Evolutionary conservation across 495 filamentous ascomycete genomes (phyloP).

Genomic region (Tuber indicum): DNA sequence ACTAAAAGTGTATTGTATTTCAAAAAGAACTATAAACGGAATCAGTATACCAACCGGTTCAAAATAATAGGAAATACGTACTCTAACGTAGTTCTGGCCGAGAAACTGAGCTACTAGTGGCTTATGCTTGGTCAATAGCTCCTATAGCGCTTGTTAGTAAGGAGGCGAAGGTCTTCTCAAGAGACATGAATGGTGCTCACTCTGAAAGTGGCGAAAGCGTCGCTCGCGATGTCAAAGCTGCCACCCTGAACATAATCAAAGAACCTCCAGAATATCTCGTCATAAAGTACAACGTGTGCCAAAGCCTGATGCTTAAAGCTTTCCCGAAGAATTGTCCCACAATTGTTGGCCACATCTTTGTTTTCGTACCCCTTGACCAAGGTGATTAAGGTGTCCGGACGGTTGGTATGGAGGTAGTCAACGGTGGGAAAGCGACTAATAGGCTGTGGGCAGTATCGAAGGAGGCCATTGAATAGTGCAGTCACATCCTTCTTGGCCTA

Average conservation of each 20-base stretch:
- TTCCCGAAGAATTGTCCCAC: conserved; percentile 83
- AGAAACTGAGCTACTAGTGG: conserved; percentile 78
- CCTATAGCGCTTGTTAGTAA: conserved; percentile 49
- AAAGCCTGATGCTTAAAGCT: conserved; percentile 85
- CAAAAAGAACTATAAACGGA: conserved; percentile 61
- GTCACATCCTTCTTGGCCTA: conserved; percentile 52
- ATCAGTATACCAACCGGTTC: not conserved
- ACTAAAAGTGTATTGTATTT: conserved; percentile 84
- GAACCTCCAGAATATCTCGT: conserved; percentile 96
- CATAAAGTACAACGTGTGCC: conserved; percentile 82
- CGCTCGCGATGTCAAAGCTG: conserved; percentile 92
- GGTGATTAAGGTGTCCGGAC: conserved; percentile 79
- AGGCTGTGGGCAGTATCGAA: conserved; percentile 41
- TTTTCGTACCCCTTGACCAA: conserved; percentile 83
- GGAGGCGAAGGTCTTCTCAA: not conserved
- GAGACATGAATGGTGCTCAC: conserved; percentile 48
- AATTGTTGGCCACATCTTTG: conserved; percentile 86
- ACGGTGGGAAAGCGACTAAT: conserved; percentile 55
- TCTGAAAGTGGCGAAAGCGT: conserved; percentile 94
- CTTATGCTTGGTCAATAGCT: conserved; percentile 92
- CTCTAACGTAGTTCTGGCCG: conserved; percentile 66
- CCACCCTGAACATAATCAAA: conserved; percentile 94
- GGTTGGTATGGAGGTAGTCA: conserved; percentile 72
- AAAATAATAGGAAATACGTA: conserved; percentile 21
- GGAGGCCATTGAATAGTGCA: conserved; percentile 40